phyloP scores from a whole-genome alignment of 176 grass and related monocot genomes.

The Aegilops sharonensis region DNA sequence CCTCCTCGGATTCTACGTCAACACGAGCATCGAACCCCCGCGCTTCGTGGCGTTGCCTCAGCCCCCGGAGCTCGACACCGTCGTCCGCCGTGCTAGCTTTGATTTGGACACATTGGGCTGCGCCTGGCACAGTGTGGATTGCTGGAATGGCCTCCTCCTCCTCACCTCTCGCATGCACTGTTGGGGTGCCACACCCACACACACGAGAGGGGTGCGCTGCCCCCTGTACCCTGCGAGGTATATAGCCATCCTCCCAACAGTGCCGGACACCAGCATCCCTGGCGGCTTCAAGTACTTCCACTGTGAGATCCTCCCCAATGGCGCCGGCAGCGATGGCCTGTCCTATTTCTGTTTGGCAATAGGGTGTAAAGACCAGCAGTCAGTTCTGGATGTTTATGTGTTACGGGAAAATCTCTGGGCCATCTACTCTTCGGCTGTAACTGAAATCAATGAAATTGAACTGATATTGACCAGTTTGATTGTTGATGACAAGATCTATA shows the following conservation, averaged over 20 bases:
- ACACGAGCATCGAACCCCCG: background rate
- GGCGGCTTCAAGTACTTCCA: background rate
- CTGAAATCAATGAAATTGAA: too few species aligned
- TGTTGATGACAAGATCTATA: constrained; percentile 12
- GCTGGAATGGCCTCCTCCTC: background rate
- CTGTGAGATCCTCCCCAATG: background rate
- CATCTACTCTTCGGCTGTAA: background rate
- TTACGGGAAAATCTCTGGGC: background rate
- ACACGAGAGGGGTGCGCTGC: background rate
- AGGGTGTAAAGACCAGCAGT: background rate
- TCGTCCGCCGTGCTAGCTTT: background rate
- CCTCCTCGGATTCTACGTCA: background rate
- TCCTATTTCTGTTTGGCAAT: background rate
- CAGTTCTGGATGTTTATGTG: background rate
- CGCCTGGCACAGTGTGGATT: background rate
- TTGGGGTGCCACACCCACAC: background rate
- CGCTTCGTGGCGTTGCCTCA: background rate
- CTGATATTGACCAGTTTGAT: background rate
- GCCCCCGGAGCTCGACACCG: background rate
- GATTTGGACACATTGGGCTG: background rate
- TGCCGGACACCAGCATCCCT: background rate
- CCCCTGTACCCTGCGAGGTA: background rate
- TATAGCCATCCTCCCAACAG: background rate
- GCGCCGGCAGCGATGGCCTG: background rate
- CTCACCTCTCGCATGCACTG: background rate